phyloP scores from a whole-genome alignment of 495 filamentous ascomycete genomes.

The Stereocaulon alpinum region DNA sequence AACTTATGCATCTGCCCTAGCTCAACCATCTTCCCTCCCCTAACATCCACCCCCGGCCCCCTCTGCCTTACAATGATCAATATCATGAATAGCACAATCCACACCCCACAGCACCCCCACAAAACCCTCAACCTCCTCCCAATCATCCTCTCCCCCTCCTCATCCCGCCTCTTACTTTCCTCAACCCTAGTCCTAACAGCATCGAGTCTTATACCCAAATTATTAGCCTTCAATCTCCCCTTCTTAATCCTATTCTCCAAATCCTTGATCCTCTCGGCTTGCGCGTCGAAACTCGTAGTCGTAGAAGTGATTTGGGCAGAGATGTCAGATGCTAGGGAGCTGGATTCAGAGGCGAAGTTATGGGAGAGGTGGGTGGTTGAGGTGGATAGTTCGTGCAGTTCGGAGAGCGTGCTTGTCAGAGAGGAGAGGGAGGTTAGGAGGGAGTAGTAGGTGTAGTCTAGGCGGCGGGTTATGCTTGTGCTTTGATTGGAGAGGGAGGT shows the following conservation, averaged over 20 bases:
- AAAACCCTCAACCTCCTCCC: slow-evolving; percentile 50
- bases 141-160: slow-evolving; percentile 60
- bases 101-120: slow-evolving; percentile 42
- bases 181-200: slow-evolving; percentile 54
- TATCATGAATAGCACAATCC: slow-evolving; percentile 28
- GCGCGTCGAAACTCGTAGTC: slow-evolving; percentile 52
- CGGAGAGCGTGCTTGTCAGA: slow-evolving; percentile 55
- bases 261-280: slow-evolving; percentile 52
- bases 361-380: slow-evolving; percentile 49
- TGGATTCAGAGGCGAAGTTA: slow-evolving; percentile 52
- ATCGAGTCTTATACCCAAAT: slow-evolving; percentile 57
- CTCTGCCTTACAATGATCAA: not conserved
- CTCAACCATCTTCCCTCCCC: not conserved
- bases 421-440: slow-evolving; percentile 66
- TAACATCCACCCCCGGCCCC: not conserved
- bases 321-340: slow-evolving; percentile 51
- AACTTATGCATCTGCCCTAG: not conserved
- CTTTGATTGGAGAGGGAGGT: slow-evolving; percentile 29
- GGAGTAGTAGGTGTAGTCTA: slow-evolving; percentile 83
- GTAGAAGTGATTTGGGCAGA: slow-evolving; percentile 55
- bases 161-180: slow-evolving; percentile 59
- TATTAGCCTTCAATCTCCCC: slow-evolving; percentile 52
- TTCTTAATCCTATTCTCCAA: slow-evolving; percentile 55
- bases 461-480: slow-evolving; percentile 52
- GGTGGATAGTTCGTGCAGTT: slow-evolving; percentile 58